These are phyloP conservation scores for Colletotrichum trifolii DNA, from an alignment of 2,329 filamentous ascomycete genomes.

Conservation along the genomic window DNA sequence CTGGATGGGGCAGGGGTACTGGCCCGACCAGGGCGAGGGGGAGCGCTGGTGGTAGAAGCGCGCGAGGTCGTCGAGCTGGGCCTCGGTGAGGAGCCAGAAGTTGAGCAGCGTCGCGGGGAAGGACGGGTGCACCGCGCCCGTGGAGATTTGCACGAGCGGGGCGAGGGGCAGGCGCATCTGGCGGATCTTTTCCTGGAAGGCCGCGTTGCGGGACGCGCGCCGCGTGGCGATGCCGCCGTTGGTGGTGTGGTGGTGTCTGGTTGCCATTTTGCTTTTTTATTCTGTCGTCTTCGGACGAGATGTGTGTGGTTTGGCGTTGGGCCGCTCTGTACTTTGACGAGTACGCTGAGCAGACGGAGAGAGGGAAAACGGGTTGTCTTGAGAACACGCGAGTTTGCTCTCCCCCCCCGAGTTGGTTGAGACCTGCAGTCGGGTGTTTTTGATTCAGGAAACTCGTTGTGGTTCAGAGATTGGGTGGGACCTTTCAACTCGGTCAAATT, in stretches of 20 bases:
- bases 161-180: conserved; percentile 74
- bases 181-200: conserved; percentile 69
- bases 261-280: conserved; percentile 29
- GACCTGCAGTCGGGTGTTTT: no score
- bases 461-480: no score
- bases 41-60: conserved; percentile 79
- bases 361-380: no score
- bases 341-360: no score
- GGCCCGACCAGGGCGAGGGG: conserved; percentile 62
- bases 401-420: no score
- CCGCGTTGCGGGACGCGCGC: conserved; percentile 57
- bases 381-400: no score
- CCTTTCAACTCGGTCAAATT: neutral
- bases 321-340: no score
- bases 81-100: conserved; percentile 80
- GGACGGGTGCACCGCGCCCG: conserved; percentile 70
- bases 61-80: conserved; percentile 76
- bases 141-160: conserved; percentile 73
- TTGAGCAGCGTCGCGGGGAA: conserved; percentile 76
- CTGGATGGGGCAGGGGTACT: conserved; percentile 76
- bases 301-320: neutral
- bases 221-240: conserved; percentile 46
- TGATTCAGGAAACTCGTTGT: no score
- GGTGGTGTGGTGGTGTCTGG: conserved; percentile 30
- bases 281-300: neutral